These are phyloP conservation scores for Periconia macrospinosa DNA, from an alignment of 2,329 filamentous ascomycete genomes.

Conservation along the genomic window DNA sequence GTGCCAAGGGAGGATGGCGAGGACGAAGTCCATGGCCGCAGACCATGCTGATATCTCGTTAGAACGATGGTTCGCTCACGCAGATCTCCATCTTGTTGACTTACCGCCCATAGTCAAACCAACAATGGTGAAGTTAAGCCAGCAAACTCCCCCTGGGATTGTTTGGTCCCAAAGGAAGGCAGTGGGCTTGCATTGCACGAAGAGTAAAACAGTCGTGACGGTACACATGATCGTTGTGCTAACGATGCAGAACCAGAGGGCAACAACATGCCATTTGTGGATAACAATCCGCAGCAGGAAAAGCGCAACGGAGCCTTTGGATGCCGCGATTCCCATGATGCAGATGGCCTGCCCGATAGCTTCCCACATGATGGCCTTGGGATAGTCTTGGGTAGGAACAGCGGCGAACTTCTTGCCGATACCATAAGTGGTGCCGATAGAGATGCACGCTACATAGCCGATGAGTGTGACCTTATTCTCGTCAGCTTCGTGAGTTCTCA, in stretches of 20 bases:
- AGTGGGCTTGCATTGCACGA: constrained; percentile 29
- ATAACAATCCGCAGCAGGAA: constrained; percentile 36
- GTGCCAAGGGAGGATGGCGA: constrained; percentile 39
- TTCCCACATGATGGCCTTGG: constrained; percentile 36
- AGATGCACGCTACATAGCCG: constrained; percentile 26
- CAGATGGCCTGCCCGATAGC: constrained; percentile 34
- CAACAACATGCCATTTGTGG: constrained; percentile 26
- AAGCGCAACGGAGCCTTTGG: constrained; percentile 33
- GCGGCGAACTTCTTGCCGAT: constrained; percentile 29
- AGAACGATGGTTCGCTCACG: neutral
- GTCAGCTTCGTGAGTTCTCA: neutral
- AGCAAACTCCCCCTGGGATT: constrained; percentile 26
- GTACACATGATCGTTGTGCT: constrained; percentile 27
- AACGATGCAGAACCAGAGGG: constrained; percentile 35
- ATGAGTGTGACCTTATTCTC: constrained; percentile 25
- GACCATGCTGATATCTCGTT: constrained; percentile 26
- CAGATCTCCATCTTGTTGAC: neutral
- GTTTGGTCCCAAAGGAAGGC: constrained; percentile 31
- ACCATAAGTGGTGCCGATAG: constrained; percentile 28
- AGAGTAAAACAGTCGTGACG: constrained; percentile 29
- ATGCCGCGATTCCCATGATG: constrained; percentile 35
- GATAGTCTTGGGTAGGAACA: constrained; percentile 24
- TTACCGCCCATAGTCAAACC: constrained; percentile 31
- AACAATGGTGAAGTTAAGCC: constrained; percentile 30
- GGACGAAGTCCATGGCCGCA: constrained; percentile 37